Percentiles rank a stretch among this genome's conserved stretches.
These are phyloP conservation scores for Taiwanofungus camphoratus DNA, from an alignment of 1,284 basidiomycete species.

Conservation along the genomic window DNA sequence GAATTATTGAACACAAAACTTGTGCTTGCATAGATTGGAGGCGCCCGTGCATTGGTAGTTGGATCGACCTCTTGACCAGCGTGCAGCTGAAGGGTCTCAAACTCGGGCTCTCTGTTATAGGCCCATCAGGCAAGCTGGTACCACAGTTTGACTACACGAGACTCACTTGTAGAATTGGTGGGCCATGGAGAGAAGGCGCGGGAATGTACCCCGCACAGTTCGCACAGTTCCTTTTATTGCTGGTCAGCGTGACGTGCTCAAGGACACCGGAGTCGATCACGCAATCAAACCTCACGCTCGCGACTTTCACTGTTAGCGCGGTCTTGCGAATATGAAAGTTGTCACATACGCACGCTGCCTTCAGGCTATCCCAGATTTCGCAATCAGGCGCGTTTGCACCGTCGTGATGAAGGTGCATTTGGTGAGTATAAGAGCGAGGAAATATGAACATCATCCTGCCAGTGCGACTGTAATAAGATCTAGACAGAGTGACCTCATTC, in stretches of 20 bases:
- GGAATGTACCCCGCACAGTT: neutral
- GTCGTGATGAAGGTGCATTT: too few relatives aligned
- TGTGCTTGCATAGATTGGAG: conserved; percentile 76
- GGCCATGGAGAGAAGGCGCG: conserved; percentile 11
- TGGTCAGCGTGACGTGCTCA: neutral
- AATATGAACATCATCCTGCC: too few relatives aligned
- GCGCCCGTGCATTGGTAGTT: conserved; percentile 73
- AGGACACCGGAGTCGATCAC: conserved; percentile 3
- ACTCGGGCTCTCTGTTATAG: conserved; percentile 55
- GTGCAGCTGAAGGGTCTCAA: conserved; percentile 81
- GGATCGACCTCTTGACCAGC: conserved; percentile 74
- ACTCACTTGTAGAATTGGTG: conserved; percentile 23
- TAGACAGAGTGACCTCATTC: too few relatives aligned
- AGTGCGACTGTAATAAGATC: too few relatives aligned
- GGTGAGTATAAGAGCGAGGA: too few relatives aligned
- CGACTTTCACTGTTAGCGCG: too few relatives aligned
- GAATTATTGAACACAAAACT: conserved; percentile 80
- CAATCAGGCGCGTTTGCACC: too few relatives aligned
- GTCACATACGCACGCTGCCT: too few relatives aligned
- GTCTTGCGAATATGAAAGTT: too few relatives aligned
- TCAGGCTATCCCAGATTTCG: too few relatives aligned
- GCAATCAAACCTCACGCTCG: neutral
- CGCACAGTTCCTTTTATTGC: conserved; percentile 6
- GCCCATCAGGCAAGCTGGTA: neutral
- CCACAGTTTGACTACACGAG: neutral